These are phyloP conservation scores for Aspergillus unguis DNA, from an alignment of 2,329 filamentous ascomycete genomes.

Conservation along the genomic window DNA sequence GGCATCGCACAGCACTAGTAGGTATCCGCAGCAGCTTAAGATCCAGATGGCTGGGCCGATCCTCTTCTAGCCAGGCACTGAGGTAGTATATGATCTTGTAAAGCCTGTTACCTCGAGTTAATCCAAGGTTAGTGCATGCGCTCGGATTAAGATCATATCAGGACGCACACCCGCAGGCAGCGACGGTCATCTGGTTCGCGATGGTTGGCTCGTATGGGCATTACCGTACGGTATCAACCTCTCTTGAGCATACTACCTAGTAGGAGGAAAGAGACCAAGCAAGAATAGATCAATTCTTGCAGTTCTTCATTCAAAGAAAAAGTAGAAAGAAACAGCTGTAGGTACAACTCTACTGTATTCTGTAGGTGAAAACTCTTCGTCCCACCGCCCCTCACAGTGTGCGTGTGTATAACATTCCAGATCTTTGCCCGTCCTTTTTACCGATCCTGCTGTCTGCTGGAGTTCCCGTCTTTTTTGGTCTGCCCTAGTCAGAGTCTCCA, in stretches of 20 bases:
- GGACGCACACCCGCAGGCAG: conserved; percentile 20
- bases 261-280: neutral
- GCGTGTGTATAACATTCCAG: conserved; percentile 2
- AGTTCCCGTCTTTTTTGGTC: conserved; percentile 19
- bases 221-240: conserved; percentile 7
- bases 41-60: conserved; percentile 7
- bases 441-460: conserved; percentile 10
- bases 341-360: neutral
- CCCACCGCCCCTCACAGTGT: conserved; percentile 9
- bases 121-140: conserved; percentile 11
- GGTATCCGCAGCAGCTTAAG: conserved; percentile 1
- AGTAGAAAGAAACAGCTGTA: too few species aligned
- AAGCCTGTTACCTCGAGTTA: too few species aligned
- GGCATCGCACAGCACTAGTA: neutral
- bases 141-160: conserved; percentile 23
- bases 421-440: conserved; percentile 22
- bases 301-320: too few species aligned
- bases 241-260: neutral
- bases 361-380: conserved; percentile 7
- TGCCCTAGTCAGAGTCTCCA: conserved; percentile 19
- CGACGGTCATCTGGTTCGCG: conserved; percentile 19
- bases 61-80: conserved; percentile 4
- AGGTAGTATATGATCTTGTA: too few species aligned
- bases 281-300: too few species aligned
- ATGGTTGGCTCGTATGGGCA: conserved; percentile 11